Conservation (phyloP, 2,329 filamentous ascomycete genomes). For the Apiospora koreana region DNA sequence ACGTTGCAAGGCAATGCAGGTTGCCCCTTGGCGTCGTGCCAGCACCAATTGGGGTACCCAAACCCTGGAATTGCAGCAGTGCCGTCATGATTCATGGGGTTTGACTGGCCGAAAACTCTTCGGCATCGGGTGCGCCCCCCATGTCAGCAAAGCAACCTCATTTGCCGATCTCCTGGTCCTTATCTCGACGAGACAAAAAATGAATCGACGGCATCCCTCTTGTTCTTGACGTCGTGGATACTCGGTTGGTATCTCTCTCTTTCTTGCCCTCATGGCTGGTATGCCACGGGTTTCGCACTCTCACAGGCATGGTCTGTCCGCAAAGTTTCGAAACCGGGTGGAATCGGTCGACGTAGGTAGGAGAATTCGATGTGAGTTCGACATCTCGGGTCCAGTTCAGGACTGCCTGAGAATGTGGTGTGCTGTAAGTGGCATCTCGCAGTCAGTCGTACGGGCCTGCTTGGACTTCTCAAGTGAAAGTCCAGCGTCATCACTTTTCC, state of each 20-base stretch:
- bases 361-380: neutral
- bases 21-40: neutral
- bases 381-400: neutral
- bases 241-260: neutral
- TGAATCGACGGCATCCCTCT: neutral
- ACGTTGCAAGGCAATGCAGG: neutral
- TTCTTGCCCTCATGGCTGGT: neutral
- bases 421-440: neutral
- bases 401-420: neutral
- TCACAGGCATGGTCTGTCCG: neutral
- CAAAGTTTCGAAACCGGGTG: neutral
- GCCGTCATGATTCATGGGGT: neutral
- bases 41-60: neutral
- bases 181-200: neutral
- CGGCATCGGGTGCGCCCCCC: neutral
- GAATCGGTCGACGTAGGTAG: neutral
- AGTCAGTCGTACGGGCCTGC: neutral
- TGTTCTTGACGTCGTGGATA: neutral
- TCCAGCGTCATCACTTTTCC: neutral
- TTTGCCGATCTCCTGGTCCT: neutral
- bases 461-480: neutral
- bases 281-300: neutral
- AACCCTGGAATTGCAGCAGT: neutral
- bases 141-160: neutral
- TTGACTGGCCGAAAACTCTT: constrained; percentile 4